Percentiles rank a stretch among this genome's conserved stretches.
These are phyloP conservation scores for Microbotryomycetes sp. DNA, from an alignment of 1,284 basidiomycete species.

Conservation along the genomic window DNA sequence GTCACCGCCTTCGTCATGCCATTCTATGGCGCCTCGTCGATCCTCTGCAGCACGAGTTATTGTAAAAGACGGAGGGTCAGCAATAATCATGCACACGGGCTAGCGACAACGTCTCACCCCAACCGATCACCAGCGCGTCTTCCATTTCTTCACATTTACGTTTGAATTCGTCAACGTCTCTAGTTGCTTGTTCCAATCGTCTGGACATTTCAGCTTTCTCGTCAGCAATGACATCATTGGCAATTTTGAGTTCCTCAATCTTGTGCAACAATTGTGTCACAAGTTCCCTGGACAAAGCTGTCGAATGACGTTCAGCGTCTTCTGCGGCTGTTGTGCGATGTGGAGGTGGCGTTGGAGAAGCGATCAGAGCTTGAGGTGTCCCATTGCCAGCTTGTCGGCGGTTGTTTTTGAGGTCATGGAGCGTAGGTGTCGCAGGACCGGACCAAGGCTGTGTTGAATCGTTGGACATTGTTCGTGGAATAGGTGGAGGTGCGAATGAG, in stretches of 20 bases:
- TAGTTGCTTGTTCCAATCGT: constrained; percentile 59
- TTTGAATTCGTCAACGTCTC: constrained; percentile 62
- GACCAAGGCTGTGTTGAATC: neutral
- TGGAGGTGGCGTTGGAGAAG: neutral
- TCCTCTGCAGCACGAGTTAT: constrained; percentile 33
- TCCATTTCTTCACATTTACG: constrained; percentile 63
- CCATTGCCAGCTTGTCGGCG: constrained; percentile 9
- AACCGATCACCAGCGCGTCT: constrained; percentile 49
- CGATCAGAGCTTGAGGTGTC: neutral
- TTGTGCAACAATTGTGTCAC: constrained; percentile 67
- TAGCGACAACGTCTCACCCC: constrained; percentile 34
- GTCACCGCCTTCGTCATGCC: constrained; percentile 11
- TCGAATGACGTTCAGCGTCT: constrained; percentile 50
- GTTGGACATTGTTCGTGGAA: neutral
- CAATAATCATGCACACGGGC: too few relatives aligned
- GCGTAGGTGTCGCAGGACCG: neutral
- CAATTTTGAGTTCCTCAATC: constrained; percentile 67
- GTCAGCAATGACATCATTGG: constrained; percentile 61
- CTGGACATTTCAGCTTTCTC: constrained; percentile 58
- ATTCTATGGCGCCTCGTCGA: constrained; percentile 7
- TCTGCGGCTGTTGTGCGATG: constrained; percentile 2
- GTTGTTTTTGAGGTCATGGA: neutral
- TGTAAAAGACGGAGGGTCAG: constrained; percentile 39
- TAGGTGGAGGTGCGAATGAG: neutral
- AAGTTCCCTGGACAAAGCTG: too few relatives aligned